Conservation (phyloP, 352 stramenopile species). For the Phytophthora cactorum region DNA sequence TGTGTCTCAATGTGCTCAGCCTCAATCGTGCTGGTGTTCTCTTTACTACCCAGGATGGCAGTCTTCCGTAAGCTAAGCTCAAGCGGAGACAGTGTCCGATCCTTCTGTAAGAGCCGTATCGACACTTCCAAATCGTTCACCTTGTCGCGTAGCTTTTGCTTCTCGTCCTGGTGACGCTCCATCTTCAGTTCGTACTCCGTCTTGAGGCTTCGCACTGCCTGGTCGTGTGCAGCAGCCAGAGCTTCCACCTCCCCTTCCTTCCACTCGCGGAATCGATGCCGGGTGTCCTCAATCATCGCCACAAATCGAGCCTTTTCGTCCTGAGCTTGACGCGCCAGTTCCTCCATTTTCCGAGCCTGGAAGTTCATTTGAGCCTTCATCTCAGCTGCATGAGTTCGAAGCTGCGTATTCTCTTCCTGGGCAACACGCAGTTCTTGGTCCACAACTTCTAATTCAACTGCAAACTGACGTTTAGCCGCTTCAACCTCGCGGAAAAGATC, state of each 20-base stretch:
- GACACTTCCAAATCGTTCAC: constrained; percentile 78
- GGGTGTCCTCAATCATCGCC: constrained; percentile 54
- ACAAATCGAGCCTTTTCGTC: constrained; percentile 70
- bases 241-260: constrained; percentile 56
- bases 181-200: constrained; percentile 77
- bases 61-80: constrained; percentile 72
- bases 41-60: constrained; percentile 58
- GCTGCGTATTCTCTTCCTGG: constrained; percentile 53
- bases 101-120: constrained; percentile 66
- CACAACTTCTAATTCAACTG: constrained; percentile 43
- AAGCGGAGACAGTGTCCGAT: constrained; percentile 61
- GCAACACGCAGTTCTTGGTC: constrained; percentile 35
- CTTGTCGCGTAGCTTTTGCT: constrained; percentile 76
- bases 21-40: constrained; percentile 48
- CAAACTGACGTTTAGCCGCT: constrained; percentile 50
- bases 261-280: constrained; percentile 71
- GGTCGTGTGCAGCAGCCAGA: constrained; percentile 48
- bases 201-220: constrained; percentile 54
- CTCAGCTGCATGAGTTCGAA: constrained; percentile 48
- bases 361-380: constrained; percentile 47
- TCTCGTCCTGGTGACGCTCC: constrained; percentile 71
- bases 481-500: constrained; percentile 68
- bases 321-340: constrained; percentile 47
- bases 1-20: constrained; percentile 64
- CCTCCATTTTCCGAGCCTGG: constrained; percentile 59